These are phyloP conservation scores for Myriosclerotinia curreyana DNA, from an alignment of 2,329 filamentous ascomycete species.

Conservation along the genomic window DNA sequence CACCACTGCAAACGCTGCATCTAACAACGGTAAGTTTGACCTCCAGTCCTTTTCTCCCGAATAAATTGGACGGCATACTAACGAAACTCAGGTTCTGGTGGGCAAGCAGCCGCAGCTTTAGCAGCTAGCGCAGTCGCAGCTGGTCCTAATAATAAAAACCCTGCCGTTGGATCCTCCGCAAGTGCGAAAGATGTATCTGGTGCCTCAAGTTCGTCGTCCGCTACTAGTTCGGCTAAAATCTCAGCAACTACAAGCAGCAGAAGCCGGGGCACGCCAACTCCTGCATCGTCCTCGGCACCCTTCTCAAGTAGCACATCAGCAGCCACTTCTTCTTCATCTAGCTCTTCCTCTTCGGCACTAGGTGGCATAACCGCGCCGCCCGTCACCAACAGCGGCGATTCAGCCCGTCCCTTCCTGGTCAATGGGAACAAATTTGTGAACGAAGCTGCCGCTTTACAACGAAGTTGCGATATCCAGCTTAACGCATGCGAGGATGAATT, in stretches of 20 bases:
- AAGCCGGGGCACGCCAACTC: neutral
- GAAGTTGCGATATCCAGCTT: constrained; percentile 62
- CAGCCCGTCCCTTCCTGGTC: constrained; percentile 52
- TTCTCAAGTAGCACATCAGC: neutral
- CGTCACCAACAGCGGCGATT: constrained; percentile 49
- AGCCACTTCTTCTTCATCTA: neutral
- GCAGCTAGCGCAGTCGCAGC: constrained; percentile 27
- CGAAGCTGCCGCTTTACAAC: constrained; percentile 52
- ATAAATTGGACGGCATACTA: neutral
- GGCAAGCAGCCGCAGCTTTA: constrained; percentile 23
- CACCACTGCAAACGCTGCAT: constrained; percentile 25
- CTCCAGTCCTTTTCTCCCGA: neutral
- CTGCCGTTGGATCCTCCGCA: no score
- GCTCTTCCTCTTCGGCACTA: constrained; percentile 36
- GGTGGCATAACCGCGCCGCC: constrained; percentile 50
- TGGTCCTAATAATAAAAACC: constrained; percentile 3
- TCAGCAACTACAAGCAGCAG: no score
- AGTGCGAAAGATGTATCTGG: no score
- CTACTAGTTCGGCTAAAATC: no score
- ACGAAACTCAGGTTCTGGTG: constrained; percentile 17
- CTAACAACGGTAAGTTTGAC: constrained; percentile 23
- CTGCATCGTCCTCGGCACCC: neutral
- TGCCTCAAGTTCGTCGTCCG: neutral
- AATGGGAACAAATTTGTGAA: constrained; percentile 57
- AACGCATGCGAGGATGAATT: constrained; percentile 57